phyloP scores from a whole-genome alignment of 176 grass and related monocot genomes.

The Microstegium vimineum region DNA sequence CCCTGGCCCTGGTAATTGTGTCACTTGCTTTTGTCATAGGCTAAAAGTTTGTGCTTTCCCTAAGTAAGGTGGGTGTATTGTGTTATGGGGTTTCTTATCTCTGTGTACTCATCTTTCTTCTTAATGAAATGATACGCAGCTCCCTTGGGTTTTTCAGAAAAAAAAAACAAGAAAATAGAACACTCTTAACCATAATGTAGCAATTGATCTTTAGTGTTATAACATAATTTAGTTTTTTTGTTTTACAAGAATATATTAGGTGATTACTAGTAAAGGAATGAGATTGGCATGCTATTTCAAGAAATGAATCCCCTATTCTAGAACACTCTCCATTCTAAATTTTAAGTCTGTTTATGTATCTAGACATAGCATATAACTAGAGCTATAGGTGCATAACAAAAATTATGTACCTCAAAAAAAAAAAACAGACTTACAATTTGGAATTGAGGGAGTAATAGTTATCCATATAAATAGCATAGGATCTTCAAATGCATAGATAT shows the following conservation, averaged over 20 bases:
- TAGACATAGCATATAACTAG: neutral
- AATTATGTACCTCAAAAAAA: neutral
- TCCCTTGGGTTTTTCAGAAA: neutral
- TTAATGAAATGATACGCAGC: neutral
- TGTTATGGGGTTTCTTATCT: neutral
- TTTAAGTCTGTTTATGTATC: neutral
- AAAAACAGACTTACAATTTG: neutral
- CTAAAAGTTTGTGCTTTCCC: neutral
- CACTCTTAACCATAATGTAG: neutral
- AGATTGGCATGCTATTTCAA: neutral
- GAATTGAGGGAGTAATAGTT: neutral
- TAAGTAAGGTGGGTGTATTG: neutral
- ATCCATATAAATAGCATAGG: slow-evolving; percentile 42
- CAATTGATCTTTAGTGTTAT: neutral
- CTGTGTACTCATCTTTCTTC: neutral
- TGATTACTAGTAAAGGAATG: neutral
- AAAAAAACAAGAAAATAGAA: neutral
- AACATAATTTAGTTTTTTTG: neutral
- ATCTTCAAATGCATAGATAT: slow-evolving; percentile 19
- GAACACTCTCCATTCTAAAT: neutral
- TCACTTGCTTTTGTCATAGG: neutral
- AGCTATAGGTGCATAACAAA: neutral
- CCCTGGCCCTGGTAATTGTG: neutral
- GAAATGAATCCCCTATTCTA: slow-evolving; percentile 26
- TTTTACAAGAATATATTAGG: neutral